Evolutionary conservation across 164 flowering plant species (phyloP).

Genomic region (Vitis cinerea): DNA sequence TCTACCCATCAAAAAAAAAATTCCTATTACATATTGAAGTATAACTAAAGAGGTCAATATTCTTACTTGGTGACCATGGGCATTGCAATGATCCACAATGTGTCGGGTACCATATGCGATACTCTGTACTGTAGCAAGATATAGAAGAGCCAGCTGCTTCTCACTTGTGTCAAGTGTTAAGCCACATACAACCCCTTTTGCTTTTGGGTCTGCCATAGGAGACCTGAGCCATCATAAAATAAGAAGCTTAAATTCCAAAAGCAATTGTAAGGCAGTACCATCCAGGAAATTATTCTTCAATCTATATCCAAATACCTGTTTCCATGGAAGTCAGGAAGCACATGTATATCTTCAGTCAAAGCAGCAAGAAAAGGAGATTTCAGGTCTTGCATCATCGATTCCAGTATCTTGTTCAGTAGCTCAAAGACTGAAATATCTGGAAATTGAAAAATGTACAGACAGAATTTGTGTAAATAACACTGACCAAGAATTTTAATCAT

Average conservation of each 20-base stretch:
- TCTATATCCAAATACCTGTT: slow-evolving; percentile 51
- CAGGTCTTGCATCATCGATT: slow-evolving; percentile 48
- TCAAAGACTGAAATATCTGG: slow-evolving; percentile 71
- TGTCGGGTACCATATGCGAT: slow-evolving; percentile 98
- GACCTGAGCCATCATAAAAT: slow-evolving; percentile 55
- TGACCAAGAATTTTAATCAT: neutral
- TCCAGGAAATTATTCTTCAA: neutral
- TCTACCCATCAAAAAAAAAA: neutral
- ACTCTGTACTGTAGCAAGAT: slow-evolving; percentile 86
- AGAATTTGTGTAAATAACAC: neutral
- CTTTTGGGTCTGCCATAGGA: slow-evolving; percentile 87
- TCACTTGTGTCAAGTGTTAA: slow-evolving; percentile 88
- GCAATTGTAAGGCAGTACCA: slow-evolving; percentile 2
- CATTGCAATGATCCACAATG: slow-evolving; percentile 93
- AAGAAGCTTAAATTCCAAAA: neutral
- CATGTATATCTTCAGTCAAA: slow-evolving; percentile 75
- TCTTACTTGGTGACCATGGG: slow-evolving; percentile 89
- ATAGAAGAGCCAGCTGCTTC: slow-evolving; percentile 79
- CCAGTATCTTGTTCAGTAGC: slow-evolving; percentile 67
- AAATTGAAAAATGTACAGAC: slow-evolving; percentile 12
- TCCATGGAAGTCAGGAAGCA: slow-evolving; percentile 97
- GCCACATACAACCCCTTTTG: slow-evolving; percentile 82
- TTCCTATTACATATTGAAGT: neutral
- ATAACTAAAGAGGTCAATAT: neutral
- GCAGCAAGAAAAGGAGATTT: slow-evolving; percentile 80